These are phyloP conservation scores for Thermomyces lanuginosus DNA, from an alignment of 2,329 filamentous ascomycete species.

Conservation along the genomic window DNA sequence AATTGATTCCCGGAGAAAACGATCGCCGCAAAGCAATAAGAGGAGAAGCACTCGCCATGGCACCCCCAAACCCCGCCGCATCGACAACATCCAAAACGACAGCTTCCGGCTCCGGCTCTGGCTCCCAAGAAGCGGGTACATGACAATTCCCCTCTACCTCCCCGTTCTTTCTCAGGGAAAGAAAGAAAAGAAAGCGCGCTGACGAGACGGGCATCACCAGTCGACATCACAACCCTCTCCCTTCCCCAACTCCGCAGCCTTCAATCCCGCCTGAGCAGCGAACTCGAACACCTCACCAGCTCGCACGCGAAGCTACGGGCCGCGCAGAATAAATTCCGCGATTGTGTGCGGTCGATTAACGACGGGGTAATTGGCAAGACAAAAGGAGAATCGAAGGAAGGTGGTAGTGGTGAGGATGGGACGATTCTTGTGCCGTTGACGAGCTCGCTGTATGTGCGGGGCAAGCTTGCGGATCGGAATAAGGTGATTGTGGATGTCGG, in stretches of 20 bases:
- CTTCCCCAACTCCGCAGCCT: slow-evolving; percentile 74
- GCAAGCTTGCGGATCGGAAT: slow-evolving; percentile 55
- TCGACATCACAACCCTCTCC: slow-evolving; percentile 62
- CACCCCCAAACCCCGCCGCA: slow-evolving; percentile 14
- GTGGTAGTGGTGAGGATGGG: slow-evolving; percentile 15
- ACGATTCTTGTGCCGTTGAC: slow-evolving; percentile 81
- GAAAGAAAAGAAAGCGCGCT: not conserved
- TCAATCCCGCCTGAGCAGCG: slow-evolving; percentile 90
- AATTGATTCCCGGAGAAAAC: too few relatives aligned
- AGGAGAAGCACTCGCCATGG: slow-evolving; percentile 12
- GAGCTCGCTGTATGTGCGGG: slow-evolving; percentile 84
- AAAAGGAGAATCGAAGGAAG: slow-evolving; percentile 17
- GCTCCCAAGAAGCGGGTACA: slow-evolving; percentile 16
- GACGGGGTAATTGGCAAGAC: slow-evolving; percentile 34
- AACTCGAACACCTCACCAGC: slow-evolving; percentile 80
- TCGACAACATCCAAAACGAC: slow-evolving; percentile 11
- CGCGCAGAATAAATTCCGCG: slow-evolving; percentile 80
- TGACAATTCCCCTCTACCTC: not conserved
- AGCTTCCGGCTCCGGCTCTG: slow-evolving; percentile 9
- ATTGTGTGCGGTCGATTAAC: slow-evolving; percentile 67
- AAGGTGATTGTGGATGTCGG: slow-evolving; percentile 82
- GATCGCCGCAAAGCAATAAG: slow-evolving; percentile 2
- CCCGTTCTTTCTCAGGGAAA: not conserved
- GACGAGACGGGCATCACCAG: slow-evolving; percentile 14
- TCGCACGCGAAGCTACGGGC: slow-evolving; percentile 82